phyloP scores from a whole-genome alignment of 768 basidiomycete genomes.

The Boletus vermiculosoides region DNA sequence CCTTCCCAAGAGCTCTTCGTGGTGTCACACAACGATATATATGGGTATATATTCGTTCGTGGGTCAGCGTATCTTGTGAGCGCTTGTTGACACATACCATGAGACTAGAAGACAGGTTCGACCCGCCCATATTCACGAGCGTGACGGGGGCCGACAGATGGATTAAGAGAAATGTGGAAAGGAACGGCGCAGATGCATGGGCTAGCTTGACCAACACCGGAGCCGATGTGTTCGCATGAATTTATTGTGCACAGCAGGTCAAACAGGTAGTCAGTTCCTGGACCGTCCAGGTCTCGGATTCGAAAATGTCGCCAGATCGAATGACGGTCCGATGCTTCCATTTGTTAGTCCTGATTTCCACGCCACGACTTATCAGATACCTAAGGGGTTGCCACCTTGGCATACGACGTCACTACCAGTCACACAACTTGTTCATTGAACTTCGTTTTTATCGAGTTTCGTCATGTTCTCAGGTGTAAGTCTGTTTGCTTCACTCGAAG shows the following conservation, averaged over 20 bases:
- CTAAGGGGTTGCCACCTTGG: too few relatives aligned
- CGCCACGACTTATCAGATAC: too few relatives aligned
- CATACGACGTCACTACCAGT: too few relatives aligned
- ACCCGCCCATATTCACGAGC: conserved; percentile 69
- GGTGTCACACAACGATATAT: neutral
- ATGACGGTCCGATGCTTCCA: too few relatives aligned
- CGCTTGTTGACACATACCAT: conserved; percentile 51
- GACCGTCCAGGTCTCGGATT: too few relatives aligned
- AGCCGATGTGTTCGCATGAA: conserved; percentile 1
- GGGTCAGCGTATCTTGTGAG: neutral
- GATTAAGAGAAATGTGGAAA: conserved; percentile 69
- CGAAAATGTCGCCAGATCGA: too few relatives aligned
- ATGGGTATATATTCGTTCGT: neutral
- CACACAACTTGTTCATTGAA: too few relatives aligned
- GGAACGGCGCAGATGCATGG: conserved; percentile 73
- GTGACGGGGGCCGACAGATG: conserved; percentile 78
- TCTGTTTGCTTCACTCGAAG: neutral
- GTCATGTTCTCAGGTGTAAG: conserved; percentile 47
- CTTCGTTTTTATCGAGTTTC: neutral
- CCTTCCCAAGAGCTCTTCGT: conserved; percentile 69
- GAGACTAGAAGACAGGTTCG: conserved; percentile 61
- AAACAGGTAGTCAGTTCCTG: too few relatives aligned
- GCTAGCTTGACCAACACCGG: conserved; percentile 52
- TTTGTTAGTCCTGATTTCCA: too few relatives aligned
- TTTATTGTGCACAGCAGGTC: neutral